A percentile compares a stretch with the other conserved stretches of the same genome.
phyloP scores from a whole-genome alignment of 345 rosid genomes.

The Turritis glabra region DNA sequence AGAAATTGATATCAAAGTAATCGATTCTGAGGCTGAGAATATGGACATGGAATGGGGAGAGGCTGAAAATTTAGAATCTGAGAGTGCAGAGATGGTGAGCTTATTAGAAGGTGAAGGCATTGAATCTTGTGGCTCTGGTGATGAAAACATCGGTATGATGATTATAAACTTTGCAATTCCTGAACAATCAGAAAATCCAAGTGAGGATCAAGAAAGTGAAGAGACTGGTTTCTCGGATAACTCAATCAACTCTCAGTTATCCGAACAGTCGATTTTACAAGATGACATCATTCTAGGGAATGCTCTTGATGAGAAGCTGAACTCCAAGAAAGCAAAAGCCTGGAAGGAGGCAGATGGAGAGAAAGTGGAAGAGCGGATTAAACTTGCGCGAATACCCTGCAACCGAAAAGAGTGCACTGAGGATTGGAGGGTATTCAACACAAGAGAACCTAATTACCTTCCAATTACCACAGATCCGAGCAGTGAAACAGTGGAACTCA shows the following conservation, averaged over 20 bases:
- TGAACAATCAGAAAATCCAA: background rate
- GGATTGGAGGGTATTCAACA: slow-evolving; percentile 52
- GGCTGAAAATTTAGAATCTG: background rate
- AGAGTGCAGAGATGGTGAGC: background rate
- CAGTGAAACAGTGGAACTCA: slow-evolving; percentile 65
- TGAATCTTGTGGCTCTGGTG: background rate
- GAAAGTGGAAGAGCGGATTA: slow-evolving; percentile 22
- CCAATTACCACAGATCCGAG: slow-evolving; percentile 45
- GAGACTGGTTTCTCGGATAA: background rate
- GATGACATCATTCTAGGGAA: background rate
- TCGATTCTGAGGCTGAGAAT: background rate
- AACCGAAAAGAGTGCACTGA: slow-evolving; percentile 35
- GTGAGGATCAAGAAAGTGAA: background rate
- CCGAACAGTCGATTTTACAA: background rate
- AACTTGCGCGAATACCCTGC: slow-evolving; percentile 26
- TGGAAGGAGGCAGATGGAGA: background rate
- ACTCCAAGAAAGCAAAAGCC: background rate
- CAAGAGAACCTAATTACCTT: slow-evolving; percentile 63
- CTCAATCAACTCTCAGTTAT: background rate
- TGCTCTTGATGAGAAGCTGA: background rate
- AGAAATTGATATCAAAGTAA: background rate
- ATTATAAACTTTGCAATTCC: background rate
- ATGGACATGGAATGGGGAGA: background rate
- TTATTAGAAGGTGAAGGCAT: background rate
- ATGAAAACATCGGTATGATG: background rate